Percentiles rank a stretch among this genome's conserved stretches.
phyloP scores from a whole-genome alignment of 805 yeast genomes.

The Starmerella ratchasimensis region DNA sequence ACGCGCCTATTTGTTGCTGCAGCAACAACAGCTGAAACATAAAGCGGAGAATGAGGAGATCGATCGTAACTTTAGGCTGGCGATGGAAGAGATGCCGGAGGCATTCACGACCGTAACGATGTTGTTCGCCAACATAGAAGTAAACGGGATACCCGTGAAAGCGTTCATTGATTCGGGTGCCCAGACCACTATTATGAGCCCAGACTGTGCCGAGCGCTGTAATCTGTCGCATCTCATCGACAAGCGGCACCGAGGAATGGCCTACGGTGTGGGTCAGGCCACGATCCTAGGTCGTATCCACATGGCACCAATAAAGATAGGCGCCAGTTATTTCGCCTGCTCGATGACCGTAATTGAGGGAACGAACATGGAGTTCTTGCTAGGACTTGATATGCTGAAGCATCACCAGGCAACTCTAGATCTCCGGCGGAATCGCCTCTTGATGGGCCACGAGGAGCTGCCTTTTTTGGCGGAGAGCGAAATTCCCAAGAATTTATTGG shows the following conservation, averaged over 20 bases:
- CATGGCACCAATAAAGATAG: constrained; percentile 73
- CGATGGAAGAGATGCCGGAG: constrained; percentile 83
- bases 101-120: constrained; percentile 68
- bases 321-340: constrained; percentile 48
- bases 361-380: constrained; percentile 42
- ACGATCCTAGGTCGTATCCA: constrained; percentile 74
- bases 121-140: constrained; percentile 65
- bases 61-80: constrained; percentile 65
- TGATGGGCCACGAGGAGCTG: constrained; percentile 60
- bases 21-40: constrained; percentile 31
- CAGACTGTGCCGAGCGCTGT: constrained; percentile 58
- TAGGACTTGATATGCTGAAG: constrained; percentile 83
- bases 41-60: constrained; percentile 46
- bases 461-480: constrained; percentile 63
- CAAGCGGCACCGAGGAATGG: constrained; percentile 64
- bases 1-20: constrained; percentile 30
- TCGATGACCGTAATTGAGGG: constrained; percentile 58
- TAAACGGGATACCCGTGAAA: constrained; percentile 67
- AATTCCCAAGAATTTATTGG: constrained; percentile 32
- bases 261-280: constrained; percentile 79
- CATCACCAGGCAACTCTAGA: constrained; percentile 78
- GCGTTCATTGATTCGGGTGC: constrained; percentile 98
- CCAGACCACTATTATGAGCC: constrained; percentile 69
- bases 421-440: constrained; percentile 47
- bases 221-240: constrained; percentile 65